These are phyloP conservation scores for Umbellularia californica DNA, from an alignment of 164 flowering plant species.

Conservation along the genomic window DNA sequence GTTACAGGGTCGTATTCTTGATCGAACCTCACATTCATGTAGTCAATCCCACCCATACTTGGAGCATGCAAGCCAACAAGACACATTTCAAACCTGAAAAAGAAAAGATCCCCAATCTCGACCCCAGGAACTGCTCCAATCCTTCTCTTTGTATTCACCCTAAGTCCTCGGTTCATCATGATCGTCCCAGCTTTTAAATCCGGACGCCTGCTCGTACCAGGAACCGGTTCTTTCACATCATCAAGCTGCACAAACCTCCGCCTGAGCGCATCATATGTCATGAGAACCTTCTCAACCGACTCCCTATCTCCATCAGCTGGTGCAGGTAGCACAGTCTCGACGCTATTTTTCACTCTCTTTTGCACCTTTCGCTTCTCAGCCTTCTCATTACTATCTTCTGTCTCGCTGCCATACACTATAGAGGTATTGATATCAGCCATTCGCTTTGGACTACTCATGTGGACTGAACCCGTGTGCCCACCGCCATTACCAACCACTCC, in stretches of 20 bases:
- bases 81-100: constrained; percentile 47
- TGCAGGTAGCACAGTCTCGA: constrained; percentile 6
- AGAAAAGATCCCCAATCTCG: constrained; percentile 56
- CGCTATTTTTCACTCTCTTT: constrained; percentile 20
- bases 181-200: constrained; percentile 36
- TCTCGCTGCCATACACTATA: constrained; percentile 12
- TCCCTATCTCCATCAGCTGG: constrained; percentile 30
- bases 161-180: constrained; percentile 34
- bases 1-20: constrained; percentile 43
- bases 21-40: constrained; percentile 24
- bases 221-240: constrained; percentile 23
- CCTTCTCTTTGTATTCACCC: constrained; percentile 40
- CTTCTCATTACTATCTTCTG: constrained; percentile 13
- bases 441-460: constrained; percentile 6
- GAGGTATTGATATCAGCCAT: constrained; percentile 1
- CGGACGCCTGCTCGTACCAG: constrained; percentile 27
- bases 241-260: constrained; percentile 32
- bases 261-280: constrained; percentile 38
- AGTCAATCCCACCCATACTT: constrained; percentile 51
- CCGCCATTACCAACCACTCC: constrained; percentile 25
- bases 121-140: constrained; percentile 52
- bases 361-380: constrained; percentile 19
- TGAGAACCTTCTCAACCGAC: constrained; percentile 23
- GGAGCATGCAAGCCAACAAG: constrained; percentile 47
- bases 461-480: constrained; percentile 4